phyloP scores from a whole-genome alignment of 2,329 filamentous ascomycete genomes.

The Penicillium sp. region DNA sequence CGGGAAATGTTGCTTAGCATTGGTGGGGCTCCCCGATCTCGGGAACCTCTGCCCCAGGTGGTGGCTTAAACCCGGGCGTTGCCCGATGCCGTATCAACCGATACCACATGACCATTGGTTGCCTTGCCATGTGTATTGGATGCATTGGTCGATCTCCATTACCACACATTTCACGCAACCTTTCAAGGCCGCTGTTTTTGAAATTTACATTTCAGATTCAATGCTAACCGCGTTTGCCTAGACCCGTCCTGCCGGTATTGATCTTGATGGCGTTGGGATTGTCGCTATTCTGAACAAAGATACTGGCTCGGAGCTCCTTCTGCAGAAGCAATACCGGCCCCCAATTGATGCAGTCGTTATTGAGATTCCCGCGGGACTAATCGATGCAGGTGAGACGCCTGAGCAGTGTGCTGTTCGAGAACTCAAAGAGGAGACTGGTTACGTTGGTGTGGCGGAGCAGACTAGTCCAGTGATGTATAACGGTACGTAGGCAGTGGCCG shows the following conservation, averaged over 20 bases:
- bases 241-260: slow-evolving; percentile 53
- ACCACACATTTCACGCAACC: not conserved
- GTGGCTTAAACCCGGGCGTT: slow-evolving; percentile 3
- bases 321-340: slow-evolving; percentile 62
- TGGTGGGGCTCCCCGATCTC: not conserved
- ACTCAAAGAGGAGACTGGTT: slow-evolving; percentile 63
- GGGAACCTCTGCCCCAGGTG: not conserved
- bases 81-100: not conserved
- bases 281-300: slow-evolving; percentile 58
- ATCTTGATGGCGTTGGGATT: slow-evolving; percentile 58
- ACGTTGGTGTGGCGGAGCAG: slow-evolving; percentile 52
- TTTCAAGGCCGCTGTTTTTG: not conserved
- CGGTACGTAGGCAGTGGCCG: slow-evolving; percentile 27
- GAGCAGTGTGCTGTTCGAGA: slow-evolving; percentile 59
- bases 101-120: not conserved
- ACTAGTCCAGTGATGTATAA: slow-evolving; percentile 48
- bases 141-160: not conserved
- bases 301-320: slow-evolving; percentile 51
- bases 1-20: not conserved
- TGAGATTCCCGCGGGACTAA: slow-evolving; percentile 61
- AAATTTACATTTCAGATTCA: not conserved
- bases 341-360: slow-evolving; percentile 59
- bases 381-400: slow-evolving; percentile 58
- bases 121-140: not conserved
- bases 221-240: slow-evolving; percentile 21